These are phyloP conservation scores for Allantophomopsis cytisporea DNA, from an alignment of 2,329 filamentous ascomycete genomes.

Conservation along the genomic window DNA sequence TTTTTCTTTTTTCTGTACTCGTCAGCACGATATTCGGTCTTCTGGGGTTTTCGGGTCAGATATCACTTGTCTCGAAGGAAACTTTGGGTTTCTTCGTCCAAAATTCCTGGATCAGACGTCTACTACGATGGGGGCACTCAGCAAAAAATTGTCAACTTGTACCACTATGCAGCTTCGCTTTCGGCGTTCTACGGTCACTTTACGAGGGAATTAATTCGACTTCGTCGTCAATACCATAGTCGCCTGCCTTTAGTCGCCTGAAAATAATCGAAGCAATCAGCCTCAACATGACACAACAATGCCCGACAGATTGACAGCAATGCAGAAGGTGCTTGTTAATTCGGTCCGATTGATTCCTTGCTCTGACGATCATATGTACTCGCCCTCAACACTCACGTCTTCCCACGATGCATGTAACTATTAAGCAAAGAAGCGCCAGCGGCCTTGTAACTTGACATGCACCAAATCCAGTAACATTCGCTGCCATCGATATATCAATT, in stretches of 20 bases:
- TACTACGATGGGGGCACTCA: constrained; percentile 18
- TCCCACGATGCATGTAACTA: too few species aligned
- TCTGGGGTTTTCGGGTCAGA: constrained; percentile 12
- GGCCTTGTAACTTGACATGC: too few species aligned
- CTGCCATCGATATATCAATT: too few species aligned
- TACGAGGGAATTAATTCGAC: constrained; percentile 15
- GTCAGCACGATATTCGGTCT: constrained; percentile 19
- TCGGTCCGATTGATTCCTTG: constrained; percentile 1
- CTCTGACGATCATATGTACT: neutral
- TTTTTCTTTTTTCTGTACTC: constrained; percentile 13
- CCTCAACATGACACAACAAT: constrained; percentile 8
- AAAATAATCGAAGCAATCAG: constrained; percentile 17
- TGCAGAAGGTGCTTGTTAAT: constrained; percentile 1
- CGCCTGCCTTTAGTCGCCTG: constrained; percentile 16
- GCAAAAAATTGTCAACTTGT: constrained; percentile 19
- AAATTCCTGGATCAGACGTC: constrained; percentile 16
- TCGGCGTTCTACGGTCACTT: constrained; percentile 15
- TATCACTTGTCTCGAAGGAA: constrained; percentile 11
- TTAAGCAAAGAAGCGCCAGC: too few species aligned
- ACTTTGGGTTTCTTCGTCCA: constrained; percentile 12
- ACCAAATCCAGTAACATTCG: too few species aligned
- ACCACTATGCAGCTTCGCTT: constrained; percentile 20
- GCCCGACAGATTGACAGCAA: constrained; percentile 2
- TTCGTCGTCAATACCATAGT: constrained; percentile 9
- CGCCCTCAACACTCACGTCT: too few species aligned